Evolutionary conservation across 805 yeast species (phyloP).

Genomic region (Ogataea sp.): DNA sequence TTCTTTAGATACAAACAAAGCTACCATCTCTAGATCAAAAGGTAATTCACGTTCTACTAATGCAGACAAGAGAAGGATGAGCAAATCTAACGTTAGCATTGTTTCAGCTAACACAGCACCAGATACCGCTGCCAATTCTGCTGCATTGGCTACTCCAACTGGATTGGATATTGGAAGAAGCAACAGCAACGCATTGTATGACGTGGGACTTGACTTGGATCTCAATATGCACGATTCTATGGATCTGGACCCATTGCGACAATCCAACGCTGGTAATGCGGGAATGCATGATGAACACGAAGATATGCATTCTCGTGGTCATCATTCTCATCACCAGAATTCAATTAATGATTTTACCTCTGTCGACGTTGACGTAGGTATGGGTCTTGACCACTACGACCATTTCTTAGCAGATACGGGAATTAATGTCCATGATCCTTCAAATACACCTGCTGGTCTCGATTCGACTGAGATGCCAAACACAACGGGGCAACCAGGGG

Average conservation of each 20-base stretch:
- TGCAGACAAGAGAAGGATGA: background rate
- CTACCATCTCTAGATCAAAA: background rate
- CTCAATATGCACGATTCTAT: slow-evolving; percentile 1
- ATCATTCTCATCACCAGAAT: background rate
- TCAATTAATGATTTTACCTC: background rate
- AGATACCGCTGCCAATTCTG: no score
- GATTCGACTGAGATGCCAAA: slow-evolving; percentile 1
- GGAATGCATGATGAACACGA: background rate
- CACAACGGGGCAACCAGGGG: no score
- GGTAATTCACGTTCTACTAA: background rate
- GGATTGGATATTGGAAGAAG: background rate
- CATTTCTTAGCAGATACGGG: slow-evolving; percentile 10
- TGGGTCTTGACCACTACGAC: slow-evolving; percentile 15
- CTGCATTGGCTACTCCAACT: no score
- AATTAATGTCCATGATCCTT: no score
- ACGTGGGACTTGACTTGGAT: background rate
- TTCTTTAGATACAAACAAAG: background rate
- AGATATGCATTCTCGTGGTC: no score
- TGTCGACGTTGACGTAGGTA: slow-evolving; percentile 3
- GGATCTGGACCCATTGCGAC: background rate
- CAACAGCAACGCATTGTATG: background rate
- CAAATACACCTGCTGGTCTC: slow-evolving; percentile 1
- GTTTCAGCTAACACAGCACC: background rate
- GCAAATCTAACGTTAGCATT: background rate
- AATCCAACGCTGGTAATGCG: background rate